Conservation (phyloP, 1,139 yeast genomes). For the Fermentozyma sake region DNA sequence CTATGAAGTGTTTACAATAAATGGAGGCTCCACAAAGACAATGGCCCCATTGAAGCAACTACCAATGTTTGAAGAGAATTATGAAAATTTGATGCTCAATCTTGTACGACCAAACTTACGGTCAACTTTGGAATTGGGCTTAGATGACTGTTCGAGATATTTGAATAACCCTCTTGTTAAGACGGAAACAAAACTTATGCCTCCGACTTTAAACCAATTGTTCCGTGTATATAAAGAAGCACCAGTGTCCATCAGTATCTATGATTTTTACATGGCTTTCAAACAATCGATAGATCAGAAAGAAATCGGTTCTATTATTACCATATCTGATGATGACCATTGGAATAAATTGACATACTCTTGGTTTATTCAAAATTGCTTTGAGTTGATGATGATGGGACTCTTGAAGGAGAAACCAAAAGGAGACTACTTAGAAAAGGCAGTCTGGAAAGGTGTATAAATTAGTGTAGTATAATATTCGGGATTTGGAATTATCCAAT, state of each 20-base stretch:
- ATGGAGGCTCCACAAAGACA: constrained; percentile 22
- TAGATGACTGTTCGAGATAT: constrained; percentile 28
- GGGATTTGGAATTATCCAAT: too few relatives aligned
- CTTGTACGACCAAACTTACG: constrained; percentile 38
- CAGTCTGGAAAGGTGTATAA: constrained; percentile 39
- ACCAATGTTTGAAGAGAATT: constrained; percentile 31
- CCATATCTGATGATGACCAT: constrained; percentile 5
- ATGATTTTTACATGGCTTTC: constrained; percentile 74
- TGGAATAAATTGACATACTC: constrained; percentile 32
- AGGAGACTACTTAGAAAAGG: constrained; percentile 43
- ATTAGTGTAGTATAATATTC: too few relatives aligned
- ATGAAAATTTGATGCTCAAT: constrained; percentile 34
- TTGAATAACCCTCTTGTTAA: constrained; percentile 21
- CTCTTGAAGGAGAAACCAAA: constrained; percentile 39
- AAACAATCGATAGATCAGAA: constrained; percentile 46
- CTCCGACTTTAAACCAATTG: constrained; percentile 54
- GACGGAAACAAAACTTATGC: constrained; percentile 15
- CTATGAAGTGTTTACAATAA: constrained; percentile 35
- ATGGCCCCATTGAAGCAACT: constrained; percentile 1
- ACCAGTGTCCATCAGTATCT: constrained; percentile 65
- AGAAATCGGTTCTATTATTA: constrained; percentile 20
- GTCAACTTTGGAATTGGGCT: constrained; percentile 25
- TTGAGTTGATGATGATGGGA: constrained; percentile 38
- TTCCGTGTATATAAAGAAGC: constrained; percentile 80
- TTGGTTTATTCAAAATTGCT: constrained; percentile 43